Percentiles rank a stretch among this genome's conserved stretches.
These are phyloP conservation scores for Colletotrichum melonis DNA, from an alignment of 2,329 filamentous ascomycete genomes.

Conservation along the genomic window DNA sequence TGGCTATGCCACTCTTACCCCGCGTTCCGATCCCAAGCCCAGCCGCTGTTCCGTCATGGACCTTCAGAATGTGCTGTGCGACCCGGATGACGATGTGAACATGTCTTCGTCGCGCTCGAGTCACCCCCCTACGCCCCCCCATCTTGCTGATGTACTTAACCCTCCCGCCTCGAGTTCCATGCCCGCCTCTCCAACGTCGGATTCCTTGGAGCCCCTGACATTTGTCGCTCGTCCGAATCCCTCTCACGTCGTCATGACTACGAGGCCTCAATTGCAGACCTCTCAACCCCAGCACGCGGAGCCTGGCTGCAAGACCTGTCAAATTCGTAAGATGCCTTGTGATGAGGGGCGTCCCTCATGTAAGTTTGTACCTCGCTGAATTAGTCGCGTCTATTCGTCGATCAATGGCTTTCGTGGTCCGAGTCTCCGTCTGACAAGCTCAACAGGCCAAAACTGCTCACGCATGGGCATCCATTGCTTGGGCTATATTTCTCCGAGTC, in stretches of 20 bases:
- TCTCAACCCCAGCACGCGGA: conserved; percentile 19
- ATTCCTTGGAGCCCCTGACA: conserved; percentile 6
- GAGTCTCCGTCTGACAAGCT: conserved; percentile 6
- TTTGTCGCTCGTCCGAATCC: conserved; percentile 29
- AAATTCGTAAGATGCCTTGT: conserved; percentile 34
- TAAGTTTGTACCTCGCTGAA: conserved; percentile 1
- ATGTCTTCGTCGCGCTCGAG: conserved; percentile 21
- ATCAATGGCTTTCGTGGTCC: neutral
- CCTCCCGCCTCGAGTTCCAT: neutral
- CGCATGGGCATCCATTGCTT: conserved; percentile 35
- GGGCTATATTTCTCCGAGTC: conserved; percentile 32
- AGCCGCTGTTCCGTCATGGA: conserved; percentile 33
- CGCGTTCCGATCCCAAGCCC: conserved; percentile 20
- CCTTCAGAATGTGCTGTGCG: conserved; percentile 33
- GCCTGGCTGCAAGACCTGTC: conserved; percentile 33
- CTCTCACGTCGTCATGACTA: conserved; percentile 33
- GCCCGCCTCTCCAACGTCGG: conserved; percentile 7
- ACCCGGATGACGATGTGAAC: conserved; percentile 19
- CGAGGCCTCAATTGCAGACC: conserved; percentile 25
- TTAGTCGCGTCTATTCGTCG: neutral
- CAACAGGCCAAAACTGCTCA: conserved; percentile 29
- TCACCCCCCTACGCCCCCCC: conserved; percentile 30
- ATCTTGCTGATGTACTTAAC: conserved; percentile 17
- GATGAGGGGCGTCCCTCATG: conserved; percentile 32
- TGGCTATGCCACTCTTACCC: neutral